Evolutionary conservation across 805 yeast genomes (phyloP).

Genomic region (Brettanomyces naardenensis): DNA sequence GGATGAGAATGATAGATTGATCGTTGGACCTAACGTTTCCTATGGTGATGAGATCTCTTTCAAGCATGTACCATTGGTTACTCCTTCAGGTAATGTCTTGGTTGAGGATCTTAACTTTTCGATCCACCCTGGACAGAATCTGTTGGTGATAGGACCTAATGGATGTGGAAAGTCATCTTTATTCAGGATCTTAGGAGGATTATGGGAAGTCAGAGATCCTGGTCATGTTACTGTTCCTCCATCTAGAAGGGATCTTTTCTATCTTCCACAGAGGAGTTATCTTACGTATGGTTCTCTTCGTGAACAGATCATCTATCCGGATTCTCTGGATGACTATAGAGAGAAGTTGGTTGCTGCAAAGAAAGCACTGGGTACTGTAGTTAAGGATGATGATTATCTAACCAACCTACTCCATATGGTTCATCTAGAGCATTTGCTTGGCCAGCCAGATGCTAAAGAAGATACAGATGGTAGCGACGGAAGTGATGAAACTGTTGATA

Average conservation of each 20-base stretch:
- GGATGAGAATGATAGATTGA: constrained; percentile 12
- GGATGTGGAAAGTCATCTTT: constrained; percentile 94
- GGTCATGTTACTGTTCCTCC: constrained; percentile 58
- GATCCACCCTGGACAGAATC: constrained; percentile 73
- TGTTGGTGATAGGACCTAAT: constrained; percentile 89
- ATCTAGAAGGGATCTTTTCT: constrained; percentile 62
- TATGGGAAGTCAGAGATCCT: constrained; percentile 71
- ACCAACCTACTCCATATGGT: constrained; percentile 46
- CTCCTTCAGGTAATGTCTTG: constrained; percentile 76
- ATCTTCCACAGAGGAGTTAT: constrained; percentile 89
- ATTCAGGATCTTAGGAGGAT: constrained; percentile 83
- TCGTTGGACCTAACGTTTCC: constrained; percentile 25
- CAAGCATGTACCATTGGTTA: constrained; percentile 67
- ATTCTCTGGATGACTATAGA: constrained; percentile 50
- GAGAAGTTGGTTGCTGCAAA: constrained; percentile 27
- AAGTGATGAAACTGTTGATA: constrained; percentile 4
- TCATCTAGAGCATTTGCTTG: constrained; percentile 50
- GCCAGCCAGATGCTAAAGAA: constrained; percentile 19
- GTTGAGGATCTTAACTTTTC: constrained; percentile 61
- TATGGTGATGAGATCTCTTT: constrained; percentile 63
- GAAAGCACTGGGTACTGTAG: constrained; percentile 7
- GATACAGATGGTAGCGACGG: constrained; percentile 14
- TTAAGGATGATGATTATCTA: constrained; percentile 41
- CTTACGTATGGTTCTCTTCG: constrained; percentile 71
- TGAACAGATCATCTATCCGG: constrained; percentile 88